These are phyloP conservation scores for Verticillium longisporum DNA, from an alignment of 2,329 filamentous ascomycete species.

Conservation along the genomic window DNA sequence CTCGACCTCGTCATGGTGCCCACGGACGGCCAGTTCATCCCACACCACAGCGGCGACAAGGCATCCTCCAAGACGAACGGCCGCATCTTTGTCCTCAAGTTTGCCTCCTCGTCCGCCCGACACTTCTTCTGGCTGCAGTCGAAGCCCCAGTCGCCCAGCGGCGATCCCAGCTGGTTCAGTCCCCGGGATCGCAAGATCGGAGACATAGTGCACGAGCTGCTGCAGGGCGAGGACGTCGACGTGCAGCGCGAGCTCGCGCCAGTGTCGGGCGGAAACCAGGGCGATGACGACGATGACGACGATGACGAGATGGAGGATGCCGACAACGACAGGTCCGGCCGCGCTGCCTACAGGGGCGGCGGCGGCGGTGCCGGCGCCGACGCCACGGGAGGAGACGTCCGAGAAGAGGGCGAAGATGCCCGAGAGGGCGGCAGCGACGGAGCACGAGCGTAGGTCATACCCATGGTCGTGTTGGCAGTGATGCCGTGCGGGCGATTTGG, in stretches of 20 bases:
- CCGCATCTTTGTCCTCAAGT: slow-evolving; percentile 89
- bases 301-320: slow-evolving; percentile 74
- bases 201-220: slow-evolving; percentile 73
- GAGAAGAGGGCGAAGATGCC: slow-evolving; percentile 81
- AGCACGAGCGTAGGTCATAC: slow-evolving; percentile 92
- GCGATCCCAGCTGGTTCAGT: slow-evolving; percentile 72
- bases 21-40: slow-evolving; percentile 77
- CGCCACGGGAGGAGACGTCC: slow-evolving; percentile 85
- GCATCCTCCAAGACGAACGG: slow-evolving; percentile 67
- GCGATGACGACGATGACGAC: slow-evolving; percentile 39
- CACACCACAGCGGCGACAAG: slow-evolving; percentile 56
- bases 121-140: slow-evolving; percentile 97
- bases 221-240: slow-evolving; percentile 86
- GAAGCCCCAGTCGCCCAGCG: slow-evolving; percentile 66
- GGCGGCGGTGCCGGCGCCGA: slow-evolving; percentile 78
- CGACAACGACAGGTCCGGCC: slow-evolving; percentile 55
- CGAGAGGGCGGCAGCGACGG: slow-evolving; percentile 94
- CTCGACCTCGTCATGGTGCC: slow-evolving; percentile 93
- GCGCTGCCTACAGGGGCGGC: slow-evolving; percentile 50
- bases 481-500: not conserved
- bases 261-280: slow-evolving; percentile 33
- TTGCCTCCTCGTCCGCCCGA: slow-evolving; percentile 83
- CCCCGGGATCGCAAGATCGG: slow-evolving; percentile 81
- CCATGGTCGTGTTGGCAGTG: not conserved
- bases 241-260: slow-evolving; percentile 65